These are phyloP conservation scores for Begonia peltatifolia DNA, from an alignment of 306 rosid genomes.

Conservation along the genomic window DNA sequence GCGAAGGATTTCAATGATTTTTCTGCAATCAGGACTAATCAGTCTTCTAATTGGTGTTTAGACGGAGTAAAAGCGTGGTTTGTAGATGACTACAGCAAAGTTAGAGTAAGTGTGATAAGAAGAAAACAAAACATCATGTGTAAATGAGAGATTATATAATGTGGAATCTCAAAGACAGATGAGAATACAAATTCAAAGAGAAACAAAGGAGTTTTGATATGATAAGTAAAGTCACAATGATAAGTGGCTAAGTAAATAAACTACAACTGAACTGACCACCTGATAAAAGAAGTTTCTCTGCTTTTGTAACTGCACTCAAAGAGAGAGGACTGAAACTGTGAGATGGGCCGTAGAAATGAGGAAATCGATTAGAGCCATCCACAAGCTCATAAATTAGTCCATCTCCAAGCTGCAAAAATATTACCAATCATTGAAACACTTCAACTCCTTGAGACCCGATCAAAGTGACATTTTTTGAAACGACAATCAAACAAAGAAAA, in stretches of 20 bases:
- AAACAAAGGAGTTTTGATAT: too few species aligned
- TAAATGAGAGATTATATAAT: neutral
- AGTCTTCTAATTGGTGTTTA: too few species aligned
- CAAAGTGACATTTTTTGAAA: too few species aligned
- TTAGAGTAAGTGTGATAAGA: neutral
- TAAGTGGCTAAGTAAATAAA: conserved; percentile 26
- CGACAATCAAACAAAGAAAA: too few species aligned
- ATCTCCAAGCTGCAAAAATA: conserved; percentile 54
- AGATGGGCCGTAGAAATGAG: conserved; percentile 80
- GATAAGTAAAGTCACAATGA: neutral
- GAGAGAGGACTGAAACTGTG: conserved; percentile 59
- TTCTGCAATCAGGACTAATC: too few species aligned
- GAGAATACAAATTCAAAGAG: neutral
- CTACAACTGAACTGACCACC: conserved; percentile 54
- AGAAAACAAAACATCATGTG: neutral
- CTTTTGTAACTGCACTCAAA: conserved; percentile 43
- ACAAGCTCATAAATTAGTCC: conserved; percentile 72
- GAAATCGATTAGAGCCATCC: conserved; percentile 59
- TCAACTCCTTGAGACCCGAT: too few species aligned
- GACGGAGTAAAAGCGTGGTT: neutral
- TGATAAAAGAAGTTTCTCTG: conserved; percentile 45
- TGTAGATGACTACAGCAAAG: neutral
- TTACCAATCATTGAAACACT: neutral
- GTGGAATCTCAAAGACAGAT: neutral
- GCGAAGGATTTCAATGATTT: too few species aligned